A percentile compares a stretch with the other conserved stretches of the same genome.
Evolutionary conservation across 2,329 filamentous ascomycete genomes (phyloP).

Genomic region (Ceratocystis alfenasii): DNA sequence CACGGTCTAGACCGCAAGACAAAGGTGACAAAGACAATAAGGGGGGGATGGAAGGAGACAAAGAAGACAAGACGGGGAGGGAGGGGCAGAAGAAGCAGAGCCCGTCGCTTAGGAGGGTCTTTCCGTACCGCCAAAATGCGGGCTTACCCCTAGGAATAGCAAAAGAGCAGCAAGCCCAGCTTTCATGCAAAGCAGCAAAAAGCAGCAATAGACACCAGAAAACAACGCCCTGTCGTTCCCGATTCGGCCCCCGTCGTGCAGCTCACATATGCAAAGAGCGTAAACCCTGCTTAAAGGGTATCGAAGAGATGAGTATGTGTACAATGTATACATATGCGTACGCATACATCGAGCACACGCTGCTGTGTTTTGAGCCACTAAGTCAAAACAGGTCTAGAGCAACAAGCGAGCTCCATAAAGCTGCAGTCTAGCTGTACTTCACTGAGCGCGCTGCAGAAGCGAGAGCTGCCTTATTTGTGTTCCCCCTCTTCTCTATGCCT

Average conservation of each 20-base stretch:
- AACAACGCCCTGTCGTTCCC: background rate
- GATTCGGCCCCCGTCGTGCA: background rate
- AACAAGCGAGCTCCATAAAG: background rate
- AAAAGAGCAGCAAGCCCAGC: conserved; percentile 7
- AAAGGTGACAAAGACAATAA: background rate
- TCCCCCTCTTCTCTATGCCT: background rate
- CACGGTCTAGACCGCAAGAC: conserved; percentile 8
- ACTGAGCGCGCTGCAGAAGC: conserved; percentile 5
- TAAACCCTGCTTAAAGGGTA: background rate
- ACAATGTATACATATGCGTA: background rate
- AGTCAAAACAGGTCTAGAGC: background rate
- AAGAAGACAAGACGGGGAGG: too few relatives aligned
- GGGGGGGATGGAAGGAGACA: too few relatives aligned
- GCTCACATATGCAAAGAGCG: background rate
- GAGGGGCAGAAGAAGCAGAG: background rate
- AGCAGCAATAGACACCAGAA: background rate
- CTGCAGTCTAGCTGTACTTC: background rate
- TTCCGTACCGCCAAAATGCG: conserved; percentile 2
- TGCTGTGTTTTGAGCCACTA: background rate
- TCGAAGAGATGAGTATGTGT: background rate
- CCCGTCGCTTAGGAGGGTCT: background rate
- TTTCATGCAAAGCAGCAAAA: background rate
- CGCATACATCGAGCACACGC: background rate
- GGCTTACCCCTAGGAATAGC: background rate
- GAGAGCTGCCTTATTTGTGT: background rate